Evolutionary conservation across 805 yeast genomes (phyloP), one percentile per base, ranked within the genome.

Genomic region (Wickerhamomyces chaumierensis): DNA sequence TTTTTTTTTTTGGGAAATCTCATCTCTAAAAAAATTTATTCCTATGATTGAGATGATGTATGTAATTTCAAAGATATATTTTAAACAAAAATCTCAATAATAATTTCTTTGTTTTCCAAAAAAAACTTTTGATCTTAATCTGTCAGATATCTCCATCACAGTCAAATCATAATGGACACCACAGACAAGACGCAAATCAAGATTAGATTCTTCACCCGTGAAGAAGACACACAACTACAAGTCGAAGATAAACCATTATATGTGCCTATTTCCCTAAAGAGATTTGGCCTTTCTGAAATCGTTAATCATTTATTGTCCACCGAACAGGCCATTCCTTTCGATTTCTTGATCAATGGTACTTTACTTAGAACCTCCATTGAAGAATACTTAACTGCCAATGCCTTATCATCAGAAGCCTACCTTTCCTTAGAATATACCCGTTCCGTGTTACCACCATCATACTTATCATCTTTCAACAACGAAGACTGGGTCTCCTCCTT

Each of bases 401-500:
- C 88, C 7, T 65, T 88, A 31, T 84, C 95, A 2, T 70, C 78
- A 20, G 98, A 92, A 68, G 73, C 83, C 1, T 74, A 79, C 39
- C 58, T 92, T 44, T 76, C 76, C 21, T 64, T 92, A 35, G 98
- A 92, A 56, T 92, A 92, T 63, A 85, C 95, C 12, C 72, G 95
- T 48, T 87, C 96, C 1, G 81, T 87, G 31, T 70, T 90, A 37
- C 98, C 98, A 16, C 98, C 98, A n/a, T 78, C 90, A 19, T 88
- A 75, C 53, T 65, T 87, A 46, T 86, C 94, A 3, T 79, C 94
- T 34, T 92, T 81, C 61, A 75, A 78, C 53, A 87, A 90, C 54
- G 95, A 90, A 45, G 98, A 92, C 61, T 92, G 98, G 98, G 75
- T 92, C 18, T 84, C 95, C 18, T 72, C 94, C 2, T 59, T 65